phyloP scores from a whole-genome alignment of 495 filamentous ascomycete species.

The Cenococcum geophilum region DNA sequence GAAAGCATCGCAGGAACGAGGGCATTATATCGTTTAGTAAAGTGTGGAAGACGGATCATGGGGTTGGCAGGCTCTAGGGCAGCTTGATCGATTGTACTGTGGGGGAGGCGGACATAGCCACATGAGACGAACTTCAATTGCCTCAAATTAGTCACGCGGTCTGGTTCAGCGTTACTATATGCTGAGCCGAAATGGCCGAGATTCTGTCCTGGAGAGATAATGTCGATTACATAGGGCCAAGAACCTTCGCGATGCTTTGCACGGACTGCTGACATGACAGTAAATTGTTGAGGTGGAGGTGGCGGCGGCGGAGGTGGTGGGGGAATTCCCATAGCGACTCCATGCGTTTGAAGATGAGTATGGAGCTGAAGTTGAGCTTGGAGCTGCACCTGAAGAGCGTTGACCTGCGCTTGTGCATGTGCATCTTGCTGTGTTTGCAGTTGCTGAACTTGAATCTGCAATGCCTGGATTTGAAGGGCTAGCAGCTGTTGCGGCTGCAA shows the following conservation, averaged over 20 bases:
- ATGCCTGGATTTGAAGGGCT: slow-evolving; percentile 15
- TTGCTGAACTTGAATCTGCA: slow-evolving; percentile 20
- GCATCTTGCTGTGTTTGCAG: slow-evolving; percentile 13
- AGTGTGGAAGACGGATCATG: slow-evolving; percentile 15
- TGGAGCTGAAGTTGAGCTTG: slow-evolving; percentile 16
- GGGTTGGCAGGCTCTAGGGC: slow-evolving; percentile 18
- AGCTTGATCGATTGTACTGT: slow-evolving; percentile 27
- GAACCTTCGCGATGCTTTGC: slow-evolving; percentile 30
- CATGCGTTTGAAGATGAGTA: slow-evolving; percentile 3
- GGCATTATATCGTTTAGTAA: slow-evolving; percentile 17
- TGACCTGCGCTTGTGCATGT: slow-evolving; percentile 19
- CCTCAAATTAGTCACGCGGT: slow-evolving; percentile 15
- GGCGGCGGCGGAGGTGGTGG: slow-evolving; percentile 4
- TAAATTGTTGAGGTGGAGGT: slow-evolving; percentile 3
- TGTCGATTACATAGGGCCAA: slow-evolving; percentile 36
- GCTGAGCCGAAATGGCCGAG: slow-evolving; percentile 22
- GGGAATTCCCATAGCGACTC: neutral
- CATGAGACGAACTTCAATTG: slow-evolving; percentile 32
- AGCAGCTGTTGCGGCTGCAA: slow-evolving; percentile 10
- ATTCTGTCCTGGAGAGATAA: slow-evolving; percentile 32
- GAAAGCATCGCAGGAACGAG: slow-evolving; percentile 24
- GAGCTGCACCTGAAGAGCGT: slow-evolving; percentile 12
- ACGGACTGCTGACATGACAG: slow-evolving; percentile 5
- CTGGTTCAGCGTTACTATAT: slow-evolving; percentile 12
- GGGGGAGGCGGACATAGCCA: slow-evolving; percentile 34